Evolutionary conservation across 352 stramenopile species (phyloP), one percentile per base, ranked within the genome.

Genomic region (Lagenidium giganteum): DNA sequence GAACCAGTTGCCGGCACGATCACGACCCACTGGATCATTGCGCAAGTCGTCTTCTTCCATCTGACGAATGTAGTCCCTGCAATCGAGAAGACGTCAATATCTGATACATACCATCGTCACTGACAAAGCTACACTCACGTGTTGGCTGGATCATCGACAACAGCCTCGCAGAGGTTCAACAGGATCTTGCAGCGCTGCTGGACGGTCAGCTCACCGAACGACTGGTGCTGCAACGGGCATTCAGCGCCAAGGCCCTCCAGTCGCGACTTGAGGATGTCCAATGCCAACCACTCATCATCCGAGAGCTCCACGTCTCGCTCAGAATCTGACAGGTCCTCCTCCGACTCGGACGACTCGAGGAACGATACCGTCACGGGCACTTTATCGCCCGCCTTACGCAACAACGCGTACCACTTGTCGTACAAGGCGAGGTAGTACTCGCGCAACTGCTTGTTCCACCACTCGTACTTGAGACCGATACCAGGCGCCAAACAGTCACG

Each of bases 1-100:
- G 50, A 75, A 93, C 8, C 73, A 36, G 26, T 91, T 90, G 9
- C 81, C 81, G 11, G 61, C 67, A 9, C 81, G 81, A 36, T 93
- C 81, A 11, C 72, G 68, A 13, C 81, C 81, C 8, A 93, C 44
- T 3, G 81, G 78, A 39, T 89, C 76, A 7, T 90, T 61, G 16
- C 81, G 69, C 29, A 93, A 57, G 34, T 93, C 81, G 34, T 93
- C 81, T 4, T 93, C 81, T 53, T 93, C 76, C 81, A 93, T 93
- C 51, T 88, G 64, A 6, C 79, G 81, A 50, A 93, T 75, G 53
- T 91, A 83, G 49, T 89, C 76, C 21, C 76, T 91, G 43, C 31
- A 33, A 20, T 27, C 7, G 7, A 36, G 16, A 3, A 55, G 7
- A 29, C 4, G 7, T 29, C 17, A 47, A 28, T 21, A 42, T 5